Percentiles rank a stretch among this genome's conserved stretches.
Conservation (phyloP, 2,329 filamentous ascomycete species). For the Teratosphaeria epicoccoides region DNA sequence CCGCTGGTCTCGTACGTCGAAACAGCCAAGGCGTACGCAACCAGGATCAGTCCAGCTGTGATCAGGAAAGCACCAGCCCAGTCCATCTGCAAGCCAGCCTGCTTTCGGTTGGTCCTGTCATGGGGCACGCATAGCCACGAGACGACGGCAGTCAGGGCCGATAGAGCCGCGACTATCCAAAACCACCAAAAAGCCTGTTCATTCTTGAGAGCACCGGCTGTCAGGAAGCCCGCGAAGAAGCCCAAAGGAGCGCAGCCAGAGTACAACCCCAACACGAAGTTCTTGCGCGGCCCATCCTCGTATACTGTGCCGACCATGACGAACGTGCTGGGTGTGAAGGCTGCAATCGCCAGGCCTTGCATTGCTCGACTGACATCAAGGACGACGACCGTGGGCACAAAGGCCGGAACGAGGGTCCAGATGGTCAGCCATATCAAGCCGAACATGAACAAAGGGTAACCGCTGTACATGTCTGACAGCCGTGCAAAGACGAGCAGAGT, state of each 20-base stretch:
- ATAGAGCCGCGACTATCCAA: constrained; percentile 22
- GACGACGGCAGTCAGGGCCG: constrained; percentile 18
- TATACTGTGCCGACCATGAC: constrained; percentile 26
- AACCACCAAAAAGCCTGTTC: constrained; percentile 24
- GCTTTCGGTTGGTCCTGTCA: constrained; percentile 21
- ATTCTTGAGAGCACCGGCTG: constrained; percentile 20
- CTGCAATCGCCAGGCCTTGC: constrained; percentile 28
- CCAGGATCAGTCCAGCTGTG: constrained; percentile 25
- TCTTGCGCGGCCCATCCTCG: constrained; percentile 23
- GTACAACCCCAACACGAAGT: constrained; percentile 26
- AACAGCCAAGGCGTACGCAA: constrained; percentile 26
- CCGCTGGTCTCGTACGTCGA: constrained; percentile 17
- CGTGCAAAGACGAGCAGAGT: constrained; percentile 25
- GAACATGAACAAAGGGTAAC: constrained; percentile 27
- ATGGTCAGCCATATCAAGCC: constrained; percentile 25
- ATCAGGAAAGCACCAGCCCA: constrained; percentile 26
- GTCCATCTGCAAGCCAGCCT: constrained; percentile 27
- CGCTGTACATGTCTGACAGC: constrained; percentile 27
- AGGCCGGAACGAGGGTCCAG: constrained; percentile 27
- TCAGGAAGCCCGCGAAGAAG: constrained; percentile 27
- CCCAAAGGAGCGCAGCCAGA: constrained; percentile 28
- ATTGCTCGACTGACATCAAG: constrained; percentile 26
- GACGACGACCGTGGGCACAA: constrained; percentile 14
- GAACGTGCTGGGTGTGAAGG: constrained; percentile 26
- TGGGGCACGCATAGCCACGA: constrained; percentile 25